These are phyloP conservation scores for Mycena sanguinolenta DNA, from an alignment of 768 basidiomycete genomes.

Conservation along the genomic window DNA sequence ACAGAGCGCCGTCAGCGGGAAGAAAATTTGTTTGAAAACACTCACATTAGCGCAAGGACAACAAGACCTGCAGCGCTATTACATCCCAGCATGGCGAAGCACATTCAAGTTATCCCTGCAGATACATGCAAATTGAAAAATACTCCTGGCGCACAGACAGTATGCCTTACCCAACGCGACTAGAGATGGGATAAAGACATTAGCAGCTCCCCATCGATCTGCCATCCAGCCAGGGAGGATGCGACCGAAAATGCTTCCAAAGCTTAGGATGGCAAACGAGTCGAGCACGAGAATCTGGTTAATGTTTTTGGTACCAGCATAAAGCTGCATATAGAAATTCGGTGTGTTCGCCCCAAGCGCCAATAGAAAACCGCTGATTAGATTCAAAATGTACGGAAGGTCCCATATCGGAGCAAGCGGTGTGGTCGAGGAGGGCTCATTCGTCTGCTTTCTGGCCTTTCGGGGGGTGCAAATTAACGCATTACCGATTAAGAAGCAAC, in stretches of 20 bases:
- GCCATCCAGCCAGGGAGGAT: conserved; percentile 30
- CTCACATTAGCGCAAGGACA: conserved; percentile 20
- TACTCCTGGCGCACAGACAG: background rate
- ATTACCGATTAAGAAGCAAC: conserved; percentile 24
- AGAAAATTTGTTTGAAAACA: background rate
- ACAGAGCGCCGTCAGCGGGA: background rate
- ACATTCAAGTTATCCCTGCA: conserved; percentile 8
- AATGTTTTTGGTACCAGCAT: conserved; percentile 18
- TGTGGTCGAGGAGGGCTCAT: background rate
- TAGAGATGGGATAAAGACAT: conserved; percentile 25
- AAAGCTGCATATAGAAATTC: conserved; percentile 30
- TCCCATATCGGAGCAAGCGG: conserved; percentile 21
- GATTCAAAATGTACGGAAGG: conserved; percentile 24
- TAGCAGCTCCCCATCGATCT: conserved; percentile 26
- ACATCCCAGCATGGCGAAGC: conserved; percentile 31
- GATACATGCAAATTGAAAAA: background rate
- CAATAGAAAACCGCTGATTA: conserved; percentile 27
- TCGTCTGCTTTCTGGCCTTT: background rate
- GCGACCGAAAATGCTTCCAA: conserved; percentile 29
- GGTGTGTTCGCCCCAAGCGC: conserved; percentile 24
- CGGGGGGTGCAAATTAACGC: conserved; percentile 21
- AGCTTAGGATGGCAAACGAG: conserved; percentile 28
- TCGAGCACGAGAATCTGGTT: conserved; percentile 22
- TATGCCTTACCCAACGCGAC: conserved; percentile 12
- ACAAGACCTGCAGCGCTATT: conserved; percentile 20